phyloP scores from a whole-genome alignment of 768 basidiomycete species.

The Tulasnella sp. region DNA sequence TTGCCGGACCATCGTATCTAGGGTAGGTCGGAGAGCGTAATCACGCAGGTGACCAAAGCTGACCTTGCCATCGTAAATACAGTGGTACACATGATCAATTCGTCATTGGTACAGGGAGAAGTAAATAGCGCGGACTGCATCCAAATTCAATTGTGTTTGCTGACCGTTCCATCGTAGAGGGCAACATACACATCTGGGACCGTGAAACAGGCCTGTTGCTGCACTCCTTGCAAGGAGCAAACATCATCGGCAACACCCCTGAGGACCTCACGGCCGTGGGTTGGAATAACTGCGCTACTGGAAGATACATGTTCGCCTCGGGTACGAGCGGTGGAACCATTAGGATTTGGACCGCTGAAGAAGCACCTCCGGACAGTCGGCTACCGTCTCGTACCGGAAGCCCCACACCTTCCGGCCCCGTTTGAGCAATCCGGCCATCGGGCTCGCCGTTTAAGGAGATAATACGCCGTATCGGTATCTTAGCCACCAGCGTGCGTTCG shows the following conservation, averaged over 20 bases:
- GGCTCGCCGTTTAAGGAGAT: no score
- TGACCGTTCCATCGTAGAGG: conserved; percentile 36
- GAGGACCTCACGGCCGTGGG: conserved; percentile 68
- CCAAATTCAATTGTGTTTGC: no score
- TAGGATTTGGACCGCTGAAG: conserved; percentile 49
- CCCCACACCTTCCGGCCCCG: neutral
- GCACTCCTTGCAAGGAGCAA: conserved; percentile 47
- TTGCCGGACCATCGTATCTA: conserved; percentile 75
- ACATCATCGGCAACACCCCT: conserved; percentile 40
- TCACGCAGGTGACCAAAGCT: neutral
- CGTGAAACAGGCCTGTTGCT: conserved; percentile 61
- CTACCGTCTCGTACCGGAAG: neutral
- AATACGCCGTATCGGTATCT: neutral
- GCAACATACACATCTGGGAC: conserved; percentile 82
- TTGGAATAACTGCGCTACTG: conserved; percentile 61
- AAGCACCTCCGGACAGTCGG: neutral
- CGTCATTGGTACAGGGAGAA: conserved; percentile 69
- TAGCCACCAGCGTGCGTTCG: no score
- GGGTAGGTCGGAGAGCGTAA: conserved; percentile 31
- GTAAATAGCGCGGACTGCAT: conserved; percentile 1
- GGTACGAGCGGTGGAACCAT: conserved; percentile 71
- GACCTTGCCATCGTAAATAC: neutral
- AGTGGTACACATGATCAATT: conserved; percentile 64
- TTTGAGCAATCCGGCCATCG: no score
- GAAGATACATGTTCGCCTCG: conserved; percentile 51